A percentile compares a stretch with the other conserved stretches of the same genome.
Evolutionary conservation across 2,329 filamentous ascomycete species (phyloP).

Genomic region (Penicillium sp.): DNA sequence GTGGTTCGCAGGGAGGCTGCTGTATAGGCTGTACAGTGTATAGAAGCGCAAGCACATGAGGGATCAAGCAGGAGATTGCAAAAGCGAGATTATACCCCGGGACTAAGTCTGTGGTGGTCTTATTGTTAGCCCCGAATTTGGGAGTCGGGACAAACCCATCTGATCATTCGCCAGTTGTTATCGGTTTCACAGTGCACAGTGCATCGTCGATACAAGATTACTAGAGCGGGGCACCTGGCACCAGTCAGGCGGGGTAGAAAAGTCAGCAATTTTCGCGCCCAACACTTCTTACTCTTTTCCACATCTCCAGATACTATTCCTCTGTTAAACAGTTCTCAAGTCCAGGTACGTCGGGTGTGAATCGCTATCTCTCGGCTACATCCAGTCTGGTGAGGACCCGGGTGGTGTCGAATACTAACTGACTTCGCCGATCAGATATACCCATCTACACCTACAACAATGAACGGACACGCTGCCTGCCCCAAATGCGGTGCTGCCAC

Average conservation of each 20-base stretch:
- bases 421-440: background rate
- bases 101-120: too few species aligned
- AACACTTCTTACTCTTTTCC: background rate
- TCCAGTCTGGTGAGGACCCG: background rate
- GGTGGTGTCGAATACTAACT: constrained; percentile 1
- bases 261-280: constrained; percentile 11
- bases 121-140: too few species aligned
- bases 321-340: background rate
- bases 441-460: constrained; percentile 14
- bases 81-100: too few species aligned
- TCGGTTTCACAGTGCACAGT: too few species aligned
- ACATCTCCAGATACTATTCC: background rate
- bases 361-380: background rate
- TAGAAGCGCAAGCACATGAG: too few species aligned
- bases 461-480: constrained; percentile 24
- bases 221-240: constrained; percentile 9
- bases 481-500: constrained; percentile 22
- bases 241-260: constrained; percentile 14
- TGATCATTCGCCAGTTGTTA: too few species aligned
- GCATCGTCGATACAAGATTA: too few species aligned
- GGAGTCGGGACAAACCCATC: too few species aligned
- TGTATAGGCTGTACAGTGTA: too few species aligned
- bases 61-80: too few species aligned
- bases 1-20: background rate
- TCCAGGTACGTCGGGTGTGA: background rate